Evolutionary conservation across 257 asterid genomes (phyloP).

Genomic region (Solanum infundibuliforme): DNA sequence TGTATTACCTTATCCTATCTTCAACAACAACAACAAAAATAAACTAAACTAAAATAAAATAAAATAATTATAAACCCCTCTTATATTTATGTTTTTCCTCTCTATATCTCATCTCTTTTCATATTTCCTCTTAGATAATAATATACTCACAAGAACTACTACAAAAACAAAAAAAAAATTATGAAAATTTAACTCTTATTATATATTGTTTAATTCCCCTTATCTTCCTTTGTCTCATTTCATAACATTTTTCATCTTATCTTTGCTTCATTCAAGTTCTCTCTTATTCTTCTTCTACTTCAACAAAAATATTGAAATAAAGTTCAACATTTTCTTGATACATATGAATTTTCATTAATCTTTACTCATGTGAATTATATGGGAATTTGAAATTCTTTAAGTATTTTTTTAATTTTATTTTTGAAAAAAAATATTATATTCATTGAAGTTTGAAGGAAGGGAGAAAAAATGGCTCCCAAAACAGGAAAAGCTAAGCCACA

Average conservation of each 20-base stretch:
- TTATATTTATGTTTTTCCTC: not conserved
- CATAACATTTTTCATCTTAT: not conserved
- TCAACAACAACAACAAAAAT: not conserved
- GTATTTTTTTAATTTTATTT: not conserved
- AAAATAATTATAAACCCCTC: not conserved
- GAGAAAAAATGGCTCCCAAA: slow-evolving; percentile 60
- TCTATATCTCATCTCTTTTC: slow-evolving; percentile 1
- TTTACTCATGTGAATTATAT: slow-evolving; percentile 7
- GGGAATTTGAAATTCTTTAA: not conserved
- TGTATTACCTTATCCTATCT: slow-evolving; percentile 73
- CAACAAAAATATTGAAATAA: not conserved
- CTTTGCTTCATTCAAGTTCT: slow-evolving; percentile 1
- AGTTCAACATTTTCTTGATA: not conserved
- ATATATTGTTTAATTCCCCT: not conserved
- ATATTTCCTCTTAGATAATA: slow-evolving; percentile 15
- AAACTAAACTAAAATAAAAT: not conserved
- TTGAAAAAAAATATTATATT: not conserved
- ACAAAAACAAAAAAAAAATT: not conserved
- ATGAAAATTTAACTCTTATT: not conserved
- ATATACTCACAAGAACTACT: slow-evolving; percentile 3
- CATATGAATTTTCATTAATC: not conserved
- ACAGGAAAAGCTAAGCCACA: slow-evolving; percentile 62
- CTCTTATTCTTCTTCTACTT: not conserved
- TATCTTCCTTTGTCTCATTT: slow-evolving; percentile 1
- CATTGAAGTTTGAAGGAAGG: not conserved